Conservation (phyloP, 2,329 filamentous ascomycete species). For the Keithomyces neogunnii region DNA sequence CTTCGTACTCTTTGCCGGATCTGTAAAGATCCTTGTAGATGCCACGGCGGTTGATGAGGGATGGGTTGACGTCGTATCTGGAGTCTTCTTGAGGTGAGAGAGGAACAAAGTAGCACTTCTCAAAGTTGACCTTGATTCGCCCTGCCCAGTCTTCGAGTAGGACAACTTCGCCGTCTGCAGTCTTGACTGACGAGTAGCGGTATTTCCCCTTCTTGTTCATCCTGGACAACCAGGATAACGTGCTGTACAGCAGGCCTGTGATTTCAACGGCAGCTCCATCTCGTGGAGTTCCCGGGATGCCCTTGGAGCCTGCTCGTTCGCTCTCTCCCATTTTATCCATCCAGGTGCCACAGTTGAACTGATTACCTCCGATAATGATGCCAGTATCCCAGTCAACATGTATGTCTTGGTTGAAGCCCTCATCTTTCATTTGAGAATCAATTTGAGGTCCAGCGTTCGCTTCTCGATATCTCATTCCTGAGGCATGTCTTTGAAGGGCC, state of each 20-base stretch:
- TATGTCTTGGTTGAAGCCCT: slow-evolving; percentile 88
- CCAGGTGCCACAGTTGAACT: slow-evolving; percentile 95
- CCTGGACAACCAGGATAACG: slow-evolving; percentile 67
- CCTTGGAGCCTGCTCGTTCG: slow-evolving; percentile 81
- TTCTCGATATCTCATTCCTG: slow-evolving; percentile 85
- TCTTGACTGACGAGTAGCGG: slow-evolving; percentile 63
- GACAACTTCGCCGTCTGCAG: slow-evolving; percentile 50
- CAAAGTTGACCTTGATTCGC: slow-evolving; percentile 77
- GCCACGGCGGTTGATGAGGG: slow-evolving; percentile 77
- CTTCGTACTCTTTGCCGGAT: slow-evolving; percentile 91
- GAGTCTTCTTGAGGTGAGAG: slow-evolving; percentile 58
- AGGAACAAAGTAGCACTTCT: slow-evolving; percentile 86
- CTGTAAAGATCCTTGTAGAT: slow-evolving; percentile 98
- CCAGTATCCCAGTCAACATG: slow-evolving; percentile 85
- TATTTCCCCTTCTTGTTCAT: slow-evolving; percentile 63
- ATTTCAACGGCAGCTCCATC: slow-evolving; percentile 95
- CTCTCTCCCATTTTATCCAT: slow-evolving; percentile 99
- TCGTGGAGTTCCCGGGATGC: slow-evolving; percentile 88
- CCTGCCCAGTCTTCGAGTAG: slow-evolving; percentile 71
- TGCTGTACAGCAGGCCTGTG: slow-evolving; percentile 86
- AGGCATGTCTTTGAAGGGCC: slow-evolving; percentile 82
- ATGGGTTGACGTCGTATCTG: slow-evolving; percentile 71
- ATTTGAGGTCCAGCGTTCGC: slow-evolving; percentile 85
- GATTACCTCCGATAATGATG: slow-evolving; percentile 88
- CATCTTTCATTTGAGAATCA: slow-evolving; percentile 85